Percentiles rank a stretch among this genome's conserved stretches.
These are phyloP conservation scores for Candida nitratophila DNA, from an alignment of 805 yeast genomes.

Conservation along the genomic window DNA sequence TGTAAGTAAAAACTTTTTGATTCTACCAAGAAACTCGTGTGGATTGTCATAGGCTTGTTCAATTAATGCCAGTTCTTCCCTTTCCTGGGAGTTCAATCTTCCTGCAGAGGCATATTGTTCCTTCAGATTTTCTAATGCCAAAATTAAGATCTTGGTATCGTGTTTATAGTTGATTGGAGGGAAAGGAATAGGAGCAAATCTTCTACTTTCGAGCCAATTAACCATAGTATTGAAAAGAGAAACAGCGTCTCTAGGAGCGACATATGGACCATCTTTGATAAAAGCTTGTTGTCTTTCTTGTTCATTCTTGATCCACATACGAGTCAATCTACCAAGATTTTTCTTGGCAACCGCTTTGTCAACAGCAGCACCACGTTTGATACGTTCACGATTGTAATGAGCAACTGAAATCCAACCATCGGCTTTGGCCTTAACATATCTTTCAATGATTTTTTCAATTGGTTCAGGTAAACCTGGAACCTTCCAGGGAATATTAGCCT, in stretches of 20 bases:
- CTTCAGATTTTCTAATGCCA: constrained; percentile 85
- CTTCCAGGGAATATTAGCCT: constrained; percentile 96
- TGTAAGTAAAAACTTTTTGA: constrained; percentile 74
- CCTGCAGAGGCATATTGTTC: constrained; percentile 72
- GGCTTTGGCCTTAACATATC: constrained; percentile 91
- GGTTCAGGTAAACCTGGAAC: constrained; percentile 96
- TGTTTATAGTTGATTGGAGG: constrained; percentile 91
- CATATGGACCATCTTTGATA: constrained; percentile 80
- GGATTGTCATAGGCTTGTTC: constrained; percentile 98
- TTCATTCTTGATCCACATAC: constrained; percentile 89
- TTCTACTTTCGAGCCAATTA: constrained; percentile 81
- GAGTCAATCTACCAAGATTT: constrained; percentile 83
- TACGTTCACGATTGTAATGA: constrained; percentile 84
- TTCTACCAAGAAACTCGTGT: constrained; percentile 79
- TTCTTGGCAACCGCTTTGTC: constrained; percentile 93
- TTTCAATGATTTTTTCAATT: constrained; percentile 73
- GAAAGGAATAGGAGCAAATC: constrained; percentile 83
- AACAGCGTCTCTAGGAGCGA: constrained; percentile 84
- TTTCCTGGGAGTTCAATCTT: constrained; percentile 74
- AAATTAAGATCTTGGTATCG: constrained; percentile 81
- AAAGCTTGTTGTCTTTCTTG: constrained; percentile 80
- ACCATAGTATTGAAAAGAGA: constrained; percentile 82
- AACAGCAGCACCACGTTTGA: constrained; percentile 81
- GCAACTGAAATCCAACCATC: constrained; percentile 96
- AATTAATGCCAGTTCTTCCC: constrained; percentile 88